Conservation (phyloP, 1,284 basidiomycete species). For the Thelephora terrestris region DNA sequence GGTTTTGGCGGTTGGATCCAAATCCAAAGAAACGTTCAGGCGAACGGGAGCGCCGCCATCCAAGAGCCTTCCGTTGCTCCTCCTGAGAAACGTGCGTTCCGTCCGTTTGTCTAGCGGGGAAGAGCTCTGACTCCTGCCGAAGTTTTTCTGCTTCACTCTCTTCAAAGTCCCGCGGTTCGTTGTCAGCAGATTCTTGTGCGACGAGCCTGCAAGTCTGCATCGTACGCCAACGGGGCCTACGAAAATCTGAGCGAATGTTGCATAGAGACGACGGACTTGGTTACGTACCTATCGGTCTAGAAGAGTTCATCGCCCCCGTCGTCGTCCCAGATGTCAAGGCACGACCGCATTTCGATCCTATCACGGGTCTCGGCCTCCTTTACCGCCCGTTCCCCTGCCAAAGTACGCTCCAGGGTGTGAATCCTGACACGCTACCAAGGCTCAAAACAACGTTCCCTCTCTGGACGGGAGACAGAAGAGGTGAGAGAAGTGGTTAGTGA, state of each 20-base stretch:
- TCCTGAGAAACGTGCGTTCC: constrained; percentile 83
- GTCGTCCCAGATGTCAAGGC: too few relatives aligned
- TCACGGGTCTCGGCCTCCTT: too few relatives aligned
- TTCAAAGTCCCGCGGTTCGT: constrained; percentile 70
- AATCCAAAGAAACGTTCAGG: constrained; percentile 61
- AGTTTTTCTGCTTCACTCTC: constrained; percentile 77
- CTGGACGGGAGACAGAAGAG: too few relatives aligned
- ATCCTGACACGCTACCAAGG: constrained; percentile 66
- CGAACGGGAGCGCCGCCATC: constrained; percentile 84
- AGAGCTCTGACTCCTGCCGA: constrained; percentile 78
- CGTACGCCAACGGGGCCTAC: constrained; percentile 65
- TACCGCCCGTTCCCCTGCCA: too few relatives aligned
- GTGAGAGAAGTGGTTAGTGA: too few relatives aligned
- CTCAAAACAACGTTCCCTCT: constrained; percentile 79
- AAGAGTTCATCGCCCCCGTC: too few relatives aligned
- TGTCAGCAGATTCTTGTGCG: constrained; percentile 71
- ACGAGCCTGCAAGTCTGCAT: constrained; percentile 55
- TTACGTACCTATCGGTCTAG: too few relatives aligned
- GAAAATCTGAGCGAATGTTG: too few relatives aligned
- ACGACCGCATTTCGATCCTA: too few relatives aligned
- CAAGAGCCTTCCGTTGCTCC: constrained; percentile 78
- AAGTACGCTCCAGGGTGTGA: too few relatives aligned
- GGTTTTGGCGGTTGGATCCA: constrained; percentile 34
- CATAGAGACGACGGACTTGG: too few relatives aligned
- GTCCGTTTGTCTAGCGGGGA: constrained; percentile 82